A percentile compares a stretch with the other conserved stretches of the same genome.
Conservation (phyloP, 371 early-diverging fungal genomes). For the Mortierella sp. region DNA sequence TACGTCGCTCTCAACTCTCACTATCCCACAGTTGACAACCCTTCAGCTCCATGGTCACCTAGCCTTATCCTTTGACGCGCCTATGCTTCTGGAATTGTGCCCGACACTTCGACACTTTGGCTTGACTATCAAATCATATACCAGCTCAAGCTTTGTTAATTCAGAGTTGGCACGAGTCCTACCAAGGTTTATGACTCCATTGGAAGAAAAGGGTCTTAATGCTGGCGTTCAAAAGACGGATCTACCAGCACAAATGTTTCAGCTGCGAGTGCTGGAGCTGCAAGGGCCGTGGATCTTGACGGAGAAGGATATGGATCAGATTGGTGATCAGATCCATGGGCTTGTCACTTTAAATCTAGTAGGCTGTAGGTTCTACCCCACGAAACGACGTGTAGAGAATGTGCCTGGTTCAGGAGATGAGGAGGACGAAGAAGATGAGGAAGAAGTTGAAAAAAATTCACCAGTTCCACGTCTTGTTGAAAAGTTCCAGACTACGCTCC, state of each 20-base stretch:
- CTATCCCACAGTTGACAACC: constrained; percentile 14
- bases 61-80: constrained; percentile 26
- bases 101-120: constrained; percentile 17
- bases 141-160: constrained; percentile 23
- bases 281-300: constrained; percentile 32
- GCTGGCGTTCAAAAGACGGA: not conserved
- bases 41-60: constrained; percentile 25
- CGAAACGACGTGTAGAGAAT: not conserved
- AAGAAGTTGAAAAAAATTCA: not conserved
- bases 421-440: not conserved
- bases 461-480: constrained; percentile 16
- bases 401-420: not conserved
- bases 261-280: constrained; percentile 10
- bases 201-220: constrained; percentile 2
- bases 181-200: constrained; percentile 17
- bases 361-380: constrained; percentile 22
- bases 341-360: constrained; percentile 16
- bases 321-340: constrained; percentile 12
- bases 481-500: constrained; percentile 16
- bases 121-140: constrained; percentile 21
- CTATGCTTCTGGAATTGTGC: constrained; percentile 22
- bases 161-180: constrained; percentile 18
- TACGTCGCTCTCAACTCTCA: constrained; percentile 4
- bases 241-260: not conserved
- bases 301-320: constrained; percentile 14